phyloP scores from a whole-genome alignment of 208 protist species.

The Acanthamoeba lenticulata region DNA sequence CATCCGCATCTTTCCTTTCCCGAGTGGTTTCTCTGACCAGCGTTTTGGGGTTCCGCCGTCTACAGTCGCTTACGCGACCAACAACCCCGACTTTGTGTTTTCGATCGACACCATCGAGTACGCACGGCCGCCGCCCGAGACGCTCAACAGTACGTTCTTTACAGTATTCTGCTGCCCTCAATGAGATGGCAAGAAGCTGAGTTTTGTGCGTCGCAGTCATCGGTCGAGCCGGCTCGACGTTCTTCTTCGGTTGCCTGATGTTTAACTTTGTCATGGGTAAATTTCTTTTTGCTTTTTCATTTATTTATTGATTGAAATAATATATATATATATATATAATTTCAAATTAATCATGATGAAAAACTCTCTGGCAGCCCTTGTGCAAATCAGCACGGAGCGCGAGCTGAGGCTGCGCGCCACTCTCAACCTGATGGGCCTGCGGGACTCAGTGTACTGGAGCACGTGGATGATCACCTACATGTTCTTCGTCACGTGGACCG shows the following conservation, averaged over 20 bases:
- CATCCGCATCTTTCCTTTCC: not conserved
- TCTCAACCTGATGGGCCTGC: conserved; percentile 84
- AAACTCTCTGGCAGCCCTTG: conserved; percentile 75
- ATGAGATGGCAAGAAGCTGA: too few species aligned
- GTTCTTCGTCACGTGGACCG: conserved; percentile 30
- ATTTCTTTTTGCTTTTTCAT: too few species aligned
- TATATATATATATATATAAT: too few species aligned
- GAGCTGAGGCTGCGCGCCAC: conserved; percentile 77
- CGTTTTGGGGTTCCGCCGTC: too few species aligned
- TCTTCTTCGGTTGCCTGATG: conserved; percentile 79
- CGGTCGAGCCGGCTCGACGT: conserved; percentile 52
- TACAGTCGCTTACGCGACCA: not conserved
- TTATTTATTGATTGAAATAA: too few species aligned
- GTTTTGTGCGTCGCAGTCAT: too few species aligned
- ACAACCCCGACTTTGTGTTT: conserved; percentile 27
- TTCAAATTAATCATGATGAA: too few species aligned
- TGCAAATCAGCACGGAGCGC: conserved; percentile 73
- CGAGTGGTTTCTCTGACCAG: not conserved
- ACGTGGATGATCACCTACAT: conserved; percentile 75
- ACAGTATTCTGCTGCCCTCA: not conserved
- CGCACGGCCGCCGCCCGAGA: conserved; percentile 28
- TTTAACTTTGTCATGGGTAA: conserved; percentile 83
- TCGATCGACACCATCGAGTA: conserved; percentile 33
- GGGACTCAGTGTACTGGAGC: conserved; percentile 72
- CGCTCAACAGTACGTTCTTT: conserved; percentile 20